phyloP scores from a whole-genome alignment of 345 rosid species.

The Microcos paniculata region DNA sequence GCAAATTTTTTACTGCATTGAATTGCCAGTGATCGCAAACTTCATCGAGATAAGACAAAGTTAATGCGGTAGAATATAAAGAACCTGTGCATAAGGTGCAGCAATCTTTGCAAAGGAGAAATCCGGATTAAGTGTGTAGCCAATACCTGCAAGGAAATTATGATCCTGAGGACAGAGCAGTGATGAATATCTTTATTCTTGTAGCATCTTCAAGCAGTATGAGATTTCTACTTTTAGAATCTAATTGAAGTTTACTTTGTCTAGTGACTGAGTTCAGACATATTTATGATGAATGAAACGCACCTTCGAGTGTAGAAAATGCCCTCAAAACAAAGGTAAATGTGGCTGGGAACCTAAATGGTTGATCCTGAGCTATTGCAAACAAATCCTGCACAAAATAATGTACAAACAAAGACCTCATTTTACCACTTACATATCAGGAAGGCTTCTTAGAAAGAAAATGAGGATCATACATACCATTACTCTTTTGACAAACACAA shows the following conservation, averaged over 20 bases:
- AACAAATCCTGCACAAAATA: slow-evolving; percentile 68
- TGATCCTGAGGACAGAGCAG: slow-evolving; percentile 8
- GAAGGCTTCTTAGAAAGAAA: neutral
- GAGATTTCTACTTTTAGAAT: neutral
- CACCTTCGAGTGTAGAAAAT: slow-evolving; percentile 94
- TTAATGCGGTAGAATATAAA: neutral
- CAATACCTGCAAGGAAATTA: slow-evolving; percentile 62
- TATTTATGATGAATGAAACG: neutral
- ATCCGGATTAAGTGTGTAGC: slow-evolving; percentile 76
- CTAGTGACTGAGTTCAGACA: neutral
- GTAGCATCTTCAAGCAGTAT: neutral
- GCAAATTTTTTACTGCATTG: neutral
- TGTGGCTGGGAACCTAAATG: slow-evolving; percentile 88
- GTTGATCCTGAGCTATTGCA: slow-evolving; percentile 94
- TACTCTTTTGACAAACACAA: neutral
- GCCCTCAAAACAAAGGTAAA: slow-evolving; percentile 88
- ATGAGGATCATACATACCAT: no score
- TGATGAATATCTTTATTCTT: neutral
- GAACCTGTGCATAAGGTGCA: slow-evolving; percentile 93
- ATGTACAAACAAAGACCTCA: neutral
- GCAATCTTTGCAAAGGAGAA: slow-evolving; percentile 87
- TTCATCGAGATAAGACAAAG: neutral
- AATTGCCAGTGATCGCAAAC: neutral
- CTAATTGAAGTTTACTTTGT: neutral
- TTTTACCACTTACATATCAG: neutral